Percentiles rank a stretch among this genome's conserved stretches.
These are phyloP conservation scores for Colletotrichum liriopes DNA, from an alignment of 2,329 filamentous ascomycete species.

Conservation along the genomic window DNA sequence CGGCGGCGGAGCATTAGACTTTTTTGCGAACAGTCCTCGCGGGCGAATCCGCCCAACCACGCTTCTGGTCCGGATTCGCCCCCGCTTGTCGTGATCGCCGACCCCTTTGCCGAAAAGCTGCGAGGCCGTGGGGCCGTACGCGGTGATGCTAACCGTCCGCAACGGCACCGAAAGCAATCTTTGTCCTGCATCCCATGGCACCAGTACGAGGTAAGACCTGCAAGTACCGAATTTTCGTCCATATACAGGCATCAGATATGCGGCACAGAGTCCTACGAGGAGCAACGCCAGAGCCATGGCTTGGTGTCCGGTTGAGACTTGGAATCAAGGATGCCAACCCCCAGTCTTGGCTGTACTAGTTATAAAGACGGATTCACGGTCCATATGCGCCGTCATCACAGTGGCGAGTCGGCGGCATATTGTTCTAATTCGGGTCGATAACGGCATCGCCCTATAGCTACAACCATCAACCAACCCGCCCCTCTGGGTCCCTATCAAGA, in stretches of 20 bases:
- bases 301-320: not conserved
- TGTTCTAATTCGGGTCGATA: not conserved
- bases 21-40: not conserved
- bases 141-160: not conserved
- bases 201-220: not conserved
- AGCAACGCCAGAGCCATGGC: not conserved
- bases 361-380: too few species aligned
- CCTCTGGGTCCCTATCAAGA: not conserved
- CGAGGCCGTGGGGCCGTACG: not conserved
- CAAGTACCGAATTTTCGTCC: not conserved
- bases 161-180: not conserved
- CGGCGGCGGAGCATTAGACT: constrained; percentile 1
- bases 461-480: not conserved
- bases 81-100: not conserved
- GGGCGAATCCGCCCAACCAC: not conserved
- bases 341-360: not conserved
- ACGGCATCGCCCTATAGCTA: not conserved
- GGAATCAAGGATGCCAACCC: not conserved
- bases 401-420: not conserved
- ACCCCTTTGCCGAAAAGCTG: not conserved
- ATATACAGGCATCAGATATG: not conserved
- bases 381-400: not conserved
- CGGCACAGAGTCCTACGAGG: not conserved
- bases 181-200: not conserved
- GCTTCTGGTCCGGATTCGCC: not conserved